Percentiles rank a stretch among this genome's conserved stretches.
Conservation (phyloP, 2,329 filamentous ascomycete species). For the Fonsecaea pedrosoi region DNA sequence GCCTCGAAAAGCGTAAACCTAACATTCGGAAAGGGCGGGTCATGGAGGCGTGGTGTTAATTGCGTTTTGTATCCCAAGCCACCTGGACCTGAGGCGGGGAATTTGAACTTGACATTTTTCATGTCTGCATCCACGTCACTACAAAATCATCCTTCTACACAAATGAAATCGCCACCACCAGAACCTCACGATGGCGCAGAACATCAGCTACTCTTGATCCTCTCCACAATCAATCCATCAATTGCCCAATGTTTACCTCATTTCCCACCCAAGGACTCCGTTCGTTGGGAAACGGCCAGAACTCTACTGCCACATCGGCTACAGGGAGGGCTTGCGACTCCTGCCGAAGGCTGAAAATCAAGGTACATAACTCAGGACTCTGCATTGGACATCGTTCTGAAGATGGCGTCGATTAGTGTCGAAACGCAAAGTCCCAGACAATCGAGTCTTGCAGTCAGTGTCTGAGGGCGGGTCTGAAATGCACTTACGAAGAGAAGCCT, state of each 20-base stretch:
- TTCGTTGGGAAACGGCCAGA: neutral
- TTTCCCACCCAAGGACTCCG: neutral
- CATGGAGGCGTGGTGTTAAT: too few species aligned
- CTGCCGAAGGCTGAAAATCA: slow-evolving; percentile 24
- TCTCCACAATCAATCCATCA: neutral
- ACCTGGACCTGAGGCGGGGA: too few species aligned
- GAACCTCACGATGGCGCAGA: neutral
- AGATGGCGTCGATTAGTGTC: neutral
- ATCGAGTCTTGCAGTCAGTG: slow-evolving; percentile 15
- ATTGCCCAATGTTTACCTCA: slow-evolving; percentile 1
- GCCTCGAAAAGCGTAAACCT: too few species aligned
- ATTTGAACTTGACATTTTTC: too few species aligned
- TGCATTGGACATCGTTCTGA: neutral
- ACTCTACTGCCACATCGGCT: neutral
- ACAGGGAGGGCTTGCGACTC: slow-evolving; percentile 19
- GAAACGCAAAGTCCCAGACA: neutral
- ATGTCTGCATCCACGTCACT: too few species aligned
- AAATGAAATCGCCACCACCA: neutral
- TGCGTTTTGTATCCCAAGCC: too few species aligned
- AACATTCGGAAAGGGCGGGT: too few species aligned
- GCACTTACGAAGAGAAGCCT: slow-evolving; percentile 16
- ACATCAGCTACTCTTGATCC: neutral
- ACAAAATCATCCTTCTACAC: too few species aligned
- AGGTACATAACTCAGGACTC: slow-evolving; percentile 1
- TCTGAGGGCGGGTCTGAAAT: slow-evolving; percentile 8